Conservation (phyloP, 805 yeast species). For the Brettanomyces naardenensis region DNA sequence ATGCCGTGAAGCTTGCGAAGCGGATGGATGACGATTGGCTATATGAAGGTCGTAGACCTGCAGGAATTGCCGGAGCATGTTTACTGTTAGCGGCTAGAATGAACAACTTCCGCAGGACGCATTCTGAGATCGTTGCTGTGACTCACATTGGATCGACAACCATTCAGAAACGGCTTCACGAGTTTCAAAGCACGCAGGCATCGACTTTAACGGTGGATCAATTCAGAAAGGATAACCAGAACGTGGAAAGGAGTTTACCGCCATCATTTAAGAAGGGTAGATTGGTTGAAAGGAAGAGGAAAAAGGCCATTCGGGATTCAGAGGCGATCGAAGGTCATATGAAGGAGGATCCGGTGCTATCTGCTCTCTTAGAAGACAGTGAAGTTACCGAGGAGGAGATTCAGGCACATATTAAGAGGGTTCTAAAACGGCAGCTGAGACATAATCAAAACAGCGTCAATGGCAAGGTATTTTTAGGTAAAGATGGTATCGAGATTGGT, state of each 20-base stretch:
- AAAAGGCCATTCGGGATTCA: conserved; percentile 20
- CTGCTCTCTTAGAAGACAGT: conserved; percentile 36
- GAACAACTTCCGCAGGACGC: conserved; percentile 90
- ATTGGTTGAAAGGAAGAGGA: conserved; percentile 32
- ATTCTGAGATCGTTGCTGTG: conserved; percentile 88
- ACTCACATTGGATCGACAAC: conserved; percentile 95
- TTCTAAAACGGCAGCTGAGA: conserved; percentile 20
- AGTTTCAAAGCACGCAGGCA: conserved; percentile 71
- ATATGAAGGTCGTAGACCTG: conserved; percentile 94
- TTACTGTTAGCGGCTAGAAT: conserved; percentile 88
- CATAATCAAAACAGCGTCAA: conserved; percentile 14
- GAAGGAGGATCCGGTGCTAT: conserved; percentile 33
- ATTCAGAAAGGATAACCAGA: conserved; percentile 48
- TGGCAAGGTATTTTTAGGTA: conserved; percentile 4
- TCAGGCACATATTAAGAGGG: conserved; percentile 23
- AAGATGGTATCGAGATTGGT: conserved; percentile 1
- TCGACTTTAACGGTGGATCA: conserved; percentile 65
- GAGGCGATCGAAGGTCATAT: conserved; percentile 33
- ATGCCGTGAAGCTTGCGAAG: conserved; percentile 79
- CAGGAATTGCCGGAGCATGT: conserved; percentile 98
- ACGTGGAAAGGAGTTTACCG: conserved; percentile 52
- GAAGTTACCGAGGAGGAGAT: conserved; percentile 39
- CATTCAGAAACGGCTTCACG: conserved; percentile 80
- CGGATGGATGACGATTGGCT: conserved; percentile 96
- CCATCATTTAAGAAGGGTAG: conserved; percentile 74